A percentile compares a stretch with the other conserved stretches of the same genome.
Conservation (phyloP, 176 grass and related monocot species). For the Rhynchospora pubera region DNA sequence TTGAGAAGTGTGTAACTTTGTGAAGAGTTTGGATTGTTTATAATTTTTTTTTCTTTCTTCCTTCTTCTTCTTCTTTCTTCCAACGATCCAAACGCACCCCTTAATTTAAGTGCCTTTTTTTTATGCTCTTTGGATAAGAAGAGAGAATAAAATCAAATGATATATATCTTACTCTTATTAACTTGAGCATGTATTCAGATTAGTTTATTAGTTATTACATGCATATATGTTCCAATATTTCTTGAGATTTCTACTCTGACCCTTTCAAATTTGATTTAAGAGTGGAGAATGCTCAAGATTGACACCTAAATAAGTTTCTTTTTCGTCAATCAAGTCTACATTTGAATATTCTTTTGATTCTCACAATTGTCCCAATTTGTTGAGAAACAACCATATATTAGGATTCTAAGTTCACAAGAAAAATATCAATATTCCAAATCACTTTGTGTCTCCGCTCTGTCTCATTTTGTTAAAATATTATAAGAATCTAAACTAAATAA, state of each 20-base stretch:
- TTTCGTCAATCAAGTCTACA: not conserved
- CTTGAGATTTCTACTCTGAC: not conserved
- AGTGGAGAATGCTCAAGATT: not conserved
- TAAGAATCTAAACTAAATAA: not conserved
- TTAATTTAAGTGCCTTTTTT: not conserved
- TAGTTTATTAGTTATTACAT: not conserved
- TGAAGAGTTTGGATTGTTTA: too few species aligned
- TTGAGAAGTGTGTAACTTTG: too few species aligned
- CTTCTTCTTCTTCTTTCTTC: too few species aligned
- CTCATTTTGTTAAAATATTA: too few species aligned
- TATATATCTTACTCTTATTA: not conserved
- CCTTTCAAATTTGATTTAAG: not conserved
- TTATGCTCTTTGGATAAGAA: not conserved
- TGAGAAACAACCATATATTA: not conserved
- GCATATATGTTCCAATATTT: not conserved
- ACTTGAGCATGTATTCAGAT: not conserved
- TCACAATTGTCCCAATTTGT: not conserved
- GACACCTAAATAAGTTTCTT: not conserved
- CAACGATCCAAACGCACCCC: too few species aligned
- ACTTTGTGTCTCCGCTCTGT: too few species aligned
- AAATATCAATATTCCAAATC: not conserved
- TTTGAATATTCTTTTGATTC: slow-evolving; percentile 4
- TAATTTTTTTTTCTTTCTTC: too few species aligned
- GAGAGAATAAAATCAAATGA: not conserved
- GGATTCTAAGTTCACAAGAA: not conserved